phyloP scores from a whole-genome alignment of 768 basidiomycete genomes.

The Daedalea quercina region DNA sequence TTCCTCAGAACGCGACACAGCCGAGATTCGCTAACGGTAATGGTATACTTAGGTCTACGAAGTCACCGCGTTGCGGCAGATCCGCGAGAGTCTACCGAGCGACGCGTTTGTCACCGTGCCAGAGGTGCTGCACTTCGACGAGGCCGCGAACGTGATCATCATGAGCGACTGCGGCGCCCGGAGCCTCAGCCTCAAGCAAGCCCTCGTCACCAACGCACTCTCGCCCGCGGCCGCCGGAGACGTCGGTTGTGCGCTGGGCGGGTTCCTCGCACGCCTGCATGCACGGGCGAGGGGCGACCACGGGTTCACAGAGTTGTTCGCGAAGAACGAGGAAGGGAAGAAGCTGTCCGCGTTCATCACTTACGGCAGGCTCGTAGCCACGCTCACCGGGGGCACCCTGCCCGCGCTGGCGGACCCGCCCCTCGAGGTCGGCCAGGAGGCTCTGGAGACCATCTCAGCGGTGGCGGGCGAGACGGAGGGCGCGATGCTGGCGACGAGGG shows the following conservation, averaged over 20 bases:
- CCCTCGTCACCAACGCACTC: constrained; percentile 27
- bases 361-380: constrained; percentile 37
- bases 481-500: constrained; percentile 26
- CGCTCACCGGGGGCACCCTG: constrained; percentile 10
- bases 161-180: constrained; percentile 54
- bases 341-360: constrained; percentile 32
- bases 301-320: constrained; percentile 30
- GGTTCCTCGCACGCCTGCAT: constrained; percentile 50
- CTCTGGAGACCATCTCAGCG: constrained; percentile 28
- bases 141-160: constrained; percentile 42
- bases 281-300: constrained; percentile 31
- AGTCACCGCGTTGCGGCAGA: constrained; percentile 43
- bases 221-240: constrained; percentile 26
- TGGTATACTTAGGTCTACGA: constrained; percentile 28
- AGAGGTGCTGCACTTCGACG: constrained; percentile 42
- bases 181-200: constrained; percentile 32
- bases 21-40: background rate
- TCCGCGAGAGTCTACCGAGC: constrained; percentile 29
- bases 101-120: constrained; percentile 42
- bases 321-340: constrained; percentile 34
- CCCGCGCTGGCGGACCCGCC: constrained; percentile 31
- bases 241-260: constrained; percentile 48
- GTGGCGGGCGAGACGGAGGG: constrained; percentile 24
- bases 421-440: constrained; percentile 30
- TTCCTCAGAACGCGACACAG: background rate